phyloP scores from a whole-genome alignment of 305 asterid species.

The Rubia tinctorum region DNA sequence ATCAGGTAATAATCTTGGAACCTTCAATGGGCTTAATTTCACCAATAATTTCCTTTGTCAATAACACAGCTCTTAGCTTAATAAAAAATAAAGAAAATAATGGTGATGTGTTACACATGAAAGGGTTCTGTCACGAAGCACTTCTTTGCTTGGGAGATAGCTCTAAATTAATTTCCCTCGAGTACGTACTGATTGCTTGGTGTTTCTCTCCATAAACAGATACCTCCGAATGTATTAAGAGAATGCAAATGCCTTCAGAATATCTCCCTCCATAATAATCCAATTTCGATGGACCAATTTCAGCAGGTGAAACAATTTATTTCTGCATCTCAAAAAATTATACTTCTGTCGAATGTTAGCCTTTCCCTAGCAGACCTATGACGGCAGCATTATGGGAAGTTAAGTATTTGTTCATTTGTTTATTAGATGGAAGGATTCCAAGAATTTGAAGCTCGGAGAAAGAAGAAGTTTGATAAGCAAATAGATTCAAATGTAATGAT shows the following conservation, averaged over 20 bases:
- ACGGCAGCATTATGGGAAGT: background rate
- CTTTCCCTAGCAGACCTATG: background rate
- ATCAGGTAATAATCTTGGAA: constrained; percentile 48
- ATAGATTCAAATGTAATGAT: constrained; percentile 93
- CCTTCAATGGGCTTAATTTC: background rate
- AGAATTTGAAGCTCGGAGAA: constrained; percentile 87
- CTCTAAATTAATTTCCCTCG: background rate
- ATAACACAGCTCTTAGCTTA: background rate
- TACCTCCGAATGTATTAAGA: constrained; percentile 68
- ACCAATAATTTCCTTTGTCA: background rate
- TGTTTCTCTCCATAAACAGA: constrained; percentile 44
- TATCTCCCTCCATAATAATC: constrained; percentile 86
- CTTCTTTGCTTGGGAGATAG: background rate
- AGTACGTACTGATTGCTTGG: constrained; percentile 9
- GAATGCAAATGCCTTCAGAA: constrained; percentile 86
- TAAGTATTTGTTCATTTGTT: constrained; percentile 1
- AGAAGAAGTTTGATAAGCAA: constrained; percentile 89
- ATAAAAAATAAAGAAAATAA: too few relatives aligned
- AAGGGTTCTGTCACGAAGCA: background rate
- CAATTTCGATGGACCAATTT: constrained; percentile 87
- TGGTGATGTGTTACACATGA: background rate
- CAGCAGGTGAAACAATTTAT: constrained; percentile 51
- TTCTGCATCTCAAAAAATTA: background rate
- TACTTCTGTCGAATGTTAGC: constrained; percentile 4
- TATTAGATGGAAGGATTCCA: constrained; percentile 78